phyloP scores from a whole-genome alignment of 768 basidiomycete genomes.

The Chalciporus pseudorubinellus region DNA sequence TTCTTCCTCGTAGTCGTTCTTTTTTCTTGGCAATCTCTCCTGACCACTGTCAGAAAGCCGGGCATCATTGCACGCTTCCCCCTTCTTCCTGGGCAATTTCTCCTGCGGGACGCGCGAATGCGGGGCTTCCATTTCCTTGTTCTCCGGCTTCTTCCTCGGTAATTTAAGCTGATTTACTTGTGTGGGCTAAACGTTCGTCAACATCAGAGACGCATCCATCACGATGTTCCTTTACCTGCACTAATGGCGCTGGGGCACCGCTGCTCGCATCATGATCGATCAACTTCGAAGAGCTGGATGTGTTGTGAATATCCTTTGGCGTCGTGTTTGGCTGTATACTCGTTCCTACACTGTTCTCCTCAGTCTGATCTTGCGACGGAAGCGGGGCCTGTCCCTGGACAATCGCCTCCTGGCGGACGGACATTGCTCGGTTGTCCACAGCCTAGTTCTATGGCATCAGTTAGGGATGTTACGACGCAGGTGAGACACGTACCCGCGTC shows the following conservation, averaged over 20 bases:
- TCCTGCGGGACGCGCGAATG: not conserved
- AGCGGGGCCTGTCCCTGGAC: not conserved
- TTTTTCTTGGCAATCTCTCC: constrained; percentile 7
- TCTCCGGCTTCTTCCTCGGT: not conserved
- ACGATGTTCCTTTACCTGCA: too few species aligned
- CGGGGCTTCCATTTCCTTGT: not conserved
- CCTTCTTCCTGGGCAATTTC: not conserved
- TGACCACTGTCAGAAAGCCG: not conserved
- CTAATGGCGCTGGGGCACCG: too few species aligned
- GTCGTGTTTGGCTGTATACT: not conserved
- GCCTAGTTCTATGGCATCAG: too few species aligned
- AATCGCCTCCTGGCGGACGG: not conserved
- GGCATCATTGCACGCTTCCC: not conserved
- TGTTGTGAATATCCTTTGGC: too few species aligned
- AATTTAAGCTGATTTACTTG: not conserved
- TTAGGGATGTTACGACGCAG: too few species aligned
- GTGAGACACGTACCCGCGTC: too few species aligned
- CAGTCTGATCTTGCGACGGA: too few species aligned
- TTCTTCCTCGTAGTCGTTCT: not conserved
- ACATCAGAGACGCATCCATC: not conserved
- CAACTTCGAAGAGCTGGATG: too few species aligned
- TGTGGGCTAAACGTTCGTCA: not conserved
- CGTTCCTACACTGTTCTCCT: too few species aligned
- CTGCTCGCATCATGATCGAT: too few species aligned
- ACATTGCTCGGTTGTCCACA: too few species aligned